Evolutionary conservation across 2,329 filamentous ascomycete genomes (phyloP).

Genomic region (Cyanodermella asteris): DNA sequence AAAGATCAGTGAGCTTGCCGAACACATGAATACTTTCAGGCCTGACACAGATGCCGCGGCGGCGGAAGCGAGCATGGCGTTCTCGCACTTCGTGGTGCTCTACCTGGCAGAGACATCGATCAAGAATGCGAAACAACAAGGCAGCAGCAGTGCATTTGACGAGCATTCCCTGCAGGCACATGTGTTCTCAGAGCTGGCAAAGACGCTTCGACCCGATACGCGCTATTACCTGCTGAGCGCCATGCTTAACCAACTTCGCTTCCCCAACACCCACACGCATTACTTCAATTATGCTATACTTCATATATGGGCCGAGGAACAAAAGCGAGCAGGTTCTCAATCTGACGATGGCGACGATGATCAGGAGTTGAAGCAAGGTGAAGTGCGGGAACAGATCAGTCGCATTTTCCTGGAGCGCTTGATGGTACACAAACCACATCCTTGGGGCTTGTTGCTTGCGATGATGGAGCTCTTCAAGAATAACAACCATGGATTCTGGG

Average conservation of each 20-base stretch:
- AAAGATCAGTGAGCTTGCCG: conserved; percentile 52
- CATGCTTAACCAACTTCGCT: conserved; percentile 80
- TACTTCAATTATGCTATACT: conserved; percentile 79
- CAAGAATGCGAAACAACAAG: conserved; percentile 33
- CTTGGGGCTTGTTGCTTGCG: conserved; percentile 82
- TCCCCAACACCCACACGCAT: conserved; percentile 70
- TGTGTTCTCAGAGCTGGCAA: conserved; percentile 53
- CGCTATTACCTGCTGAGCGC: conserved; percentile 68
- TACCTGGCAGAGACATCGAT: conserved; percentile 60
- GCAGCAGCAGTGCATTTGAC: conserved; percentile 39
- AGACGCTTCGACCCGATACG: conserved; percentile 51
- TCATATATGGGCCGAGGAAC: conserved; percentile 70
- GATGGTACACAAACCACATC: conserved; percentile 74
- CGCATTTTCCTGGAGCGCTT: conserved; percentile 73
- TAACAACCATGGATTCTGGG: conserved; percentile 76
- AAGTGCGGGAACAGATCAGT: conserved; percentile 77
- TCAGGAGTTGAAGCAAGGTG: conserved; percentile 49
- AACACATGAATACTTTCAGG: too few relatives aligned
- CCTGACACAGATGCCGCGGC: conserved; percentile 45
- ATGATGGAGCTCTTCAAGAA: conserved; percentile 82
- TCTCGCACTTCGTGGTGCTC: conserved; percentile 66
- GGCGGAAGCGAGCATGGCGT: conserved; percentile 50
- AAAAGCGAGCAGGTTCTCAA: too few relatives aligned
- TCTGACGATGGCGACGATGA: conserved; percentile 50
- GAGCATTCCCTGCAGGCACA: conserved; percentile 44